phyloP scores from a whole-genome alignment of 257 asterid genomes.

The Capsicum pubescens region DNA sequence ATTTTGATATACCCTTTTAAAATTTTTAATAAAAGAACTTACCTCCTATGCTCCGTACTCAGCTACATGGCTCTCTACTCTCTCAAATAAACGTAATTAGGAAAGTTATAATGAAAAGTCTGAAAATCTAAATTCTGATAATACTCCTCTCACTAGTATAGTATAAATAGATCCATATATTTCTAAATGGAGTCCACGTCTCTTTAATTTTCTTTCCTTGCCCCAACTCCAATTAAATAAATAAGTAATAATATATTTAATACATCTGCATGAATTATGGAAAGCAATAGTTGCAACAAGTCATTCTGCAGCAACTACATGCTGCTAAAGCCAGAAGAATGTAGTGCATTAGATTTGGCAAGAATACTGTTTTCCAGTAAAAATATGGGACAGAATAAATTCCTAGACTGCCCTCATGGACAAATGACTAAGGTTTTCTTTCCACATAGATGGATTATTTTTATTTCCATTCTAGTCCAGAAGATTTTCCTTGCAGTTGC shows the following conservation, averaged over 20 bases:
- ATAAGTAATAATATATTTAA: neutral
- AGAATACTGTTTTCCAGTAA: slow-evolving; percentile 13
- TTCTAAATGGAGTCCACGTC: too few relatives aligned
- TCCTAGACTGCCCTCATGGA: slow-evolving; percentile 27
- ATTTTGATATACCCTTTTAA: too few relatives aligned
- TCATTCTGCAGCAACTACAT: slow-evolving; percentile 23
- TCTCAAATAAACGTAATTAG: too few relatives aligned
- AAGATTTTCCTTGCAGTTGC: slow-evolving; percentile 27
- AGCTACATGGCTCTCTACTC: too few relatives aligned
- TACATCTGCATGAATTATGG: neutral
- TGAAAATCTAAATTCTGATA: too few relatives aligned
- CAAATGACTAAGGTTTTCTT: slow-evolving; percentile 22
- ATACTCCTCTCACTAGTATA: too few relatives aligned
- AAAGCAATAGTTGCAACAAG: neutral
- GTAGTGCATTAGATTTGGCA: slow-evolving; percentile 16
- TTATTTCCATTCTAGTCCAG: slow-evolving; percentile 31
- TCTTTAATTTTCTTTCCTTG: too few relatives aligned
- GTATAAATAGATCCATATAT: too few relatives aligned
- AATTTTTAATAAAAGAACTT: too few relatives aligned
- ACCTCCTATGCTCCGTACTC: too few relatives aligned
- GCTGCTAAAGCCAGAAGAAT: slow-evolving; percentile 26
- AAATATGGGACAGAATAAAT: slow-evolving; percentile 18
- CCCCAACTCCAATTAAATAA: too few relatives aligned
- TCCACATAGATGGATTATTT: slow-evolving; percentile 32
- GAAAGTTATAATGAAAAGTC: too few relatives aligned